These are phyloP conservation scores for Porphyrellus cyaneotinctus DNA, from an alignment of 768 basidiomycete species.

Conservation along the genomic window DNA sequence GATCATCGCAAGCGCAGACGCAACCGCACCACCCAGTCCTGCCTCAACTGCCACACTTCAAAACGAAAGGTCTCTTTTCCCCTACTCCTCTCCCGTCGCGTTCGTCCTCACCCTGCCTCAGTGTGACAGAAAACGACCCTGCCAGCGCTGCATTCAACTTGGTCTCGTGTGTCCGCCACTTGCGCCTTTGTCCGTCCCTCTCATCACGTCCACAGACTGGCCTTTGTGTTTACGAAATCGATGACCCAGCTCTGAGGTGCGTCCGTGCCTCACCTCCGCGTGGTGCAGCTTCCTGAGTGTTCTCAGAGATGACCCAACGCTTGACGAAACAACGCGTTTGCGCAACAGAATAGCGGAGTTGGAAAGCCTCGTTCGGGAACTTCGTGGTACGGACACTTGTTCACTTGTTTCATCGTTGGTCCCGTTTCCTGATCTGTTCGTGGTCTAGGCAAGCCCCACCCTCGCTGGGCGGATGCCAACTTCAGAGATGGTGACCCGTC, in stretches of 20 bases:
- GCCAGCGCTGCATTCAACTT: constrained; percentile 85
- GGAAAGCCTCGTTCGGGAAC: constrained; percentile 85
- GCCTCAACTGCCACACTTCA: constrained; percentile 87
- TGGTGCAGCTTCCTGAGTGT: not conserved
- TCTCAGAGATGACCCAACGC: constrained; percentile 76
- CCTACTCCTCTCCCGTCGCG: not conserved
- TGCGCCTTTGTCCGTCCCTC: not conserved
- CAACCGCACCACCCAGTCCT: constrained; percentile 88
- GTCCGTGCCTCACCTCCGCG: not conserved
- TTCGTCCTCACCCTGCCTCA: constrained; percentile 6
- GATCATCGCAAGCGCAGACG: constrained; percentile 81
- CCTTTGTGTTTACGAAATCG: constrained; percentile 92
- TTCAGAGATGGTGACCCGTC: constrained; percentile 77
- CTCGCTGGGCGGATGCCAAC: constrained; percentile 77
- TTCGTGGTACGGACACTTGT: constrained; percentile 54
- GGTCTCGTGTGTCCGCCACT: constrained; percentile 56
- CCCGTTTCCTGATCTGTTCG: constrained; percentile 7
- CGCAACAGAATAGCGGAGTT: constrained; percentile 89
- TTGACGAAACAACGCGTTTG: constrained; percentile 84
- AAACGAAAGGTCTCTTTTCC: constrained; percentile 72
- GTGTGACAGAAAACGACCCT: constrained; percentile 92
- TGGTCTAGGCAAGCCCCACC: constrained; percentile 73
- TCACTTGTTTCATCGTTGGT: constrained; percentile 12
- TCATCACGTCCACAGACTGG: constrained; percentile 57
- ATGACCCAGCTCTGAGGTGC: constrained; percentile 78